phyloP scores from a whole-genome alignment of 805 yeast genomes.

The Saccharomycopsis fibuligera region DNA sequence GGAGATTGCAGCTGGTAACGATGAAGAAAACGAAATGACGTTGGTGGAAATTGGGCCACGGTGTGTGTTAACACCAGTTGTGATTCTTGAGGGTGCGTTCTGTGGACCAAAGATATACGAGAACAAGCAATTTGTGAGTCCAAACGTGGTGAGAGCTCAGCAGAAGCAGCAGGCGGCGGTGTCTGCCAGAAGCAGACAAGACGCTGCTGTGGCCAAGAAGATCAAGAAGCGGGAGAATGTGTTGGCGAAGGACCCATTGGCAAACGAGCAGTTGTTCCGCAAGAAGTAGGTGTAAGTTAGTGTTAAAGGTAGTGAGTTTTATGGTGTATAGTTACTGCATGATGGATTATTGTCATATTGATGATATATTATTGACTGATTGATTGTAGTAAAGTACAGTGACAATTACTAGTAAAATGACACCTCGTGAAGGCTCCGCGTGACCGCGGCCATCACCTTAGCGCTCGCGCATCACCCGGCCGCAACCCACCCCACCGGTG shows the following conservation, averaged over 20 bases:
- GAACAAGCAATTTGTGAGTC: slow-evolving; percentile 93
- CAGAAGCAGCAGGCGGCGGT: slow-evolving; percentile 70
- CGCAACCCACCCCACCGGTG: too few relatives aligned
- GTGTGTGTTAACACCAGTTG: slow-evolving; percentile 84
- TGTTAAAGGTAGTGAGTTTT: too few relatives aligned
- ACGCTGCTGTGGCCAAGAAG: slow-evolving; percentile 72
- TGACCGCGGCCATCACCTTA: too few relatives aligned
- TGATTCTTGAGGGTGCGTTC: slow-evolving; percentile 91
- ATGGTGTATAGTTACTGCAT: too few relatives aligned
- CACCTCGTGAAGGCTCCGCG: too few relatives aligned
- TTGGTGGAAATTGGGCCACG: slow-evolving; percentile 96
- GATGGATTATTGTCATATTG: too few relatives aligned
- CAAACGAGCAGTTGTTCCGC: slow-evolving; percentile 71
- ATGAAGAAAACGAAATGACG: slow-evolving; percentile 42
- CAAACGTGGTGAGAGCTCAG: slow-evolving; percentile 92
- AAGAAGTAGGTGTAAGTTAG: too few relatives aligned
- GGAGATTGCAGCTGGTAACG: slow-evolving; percentile 37
- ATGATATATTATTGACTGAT: too few relatives aligned
- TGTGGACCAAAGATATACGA: slow-evolving; percentile 98
- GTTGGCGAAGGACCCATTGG: slow-evolving; percentile 73
- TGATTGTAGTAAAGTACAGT: too few relatives aligned
- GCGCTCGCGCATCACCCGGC: too few relatives aligned
- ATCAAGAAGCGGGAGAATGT: slow-evolving; percentile 69
- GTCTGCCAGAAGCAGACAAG: slow-evolving; percentile 70
- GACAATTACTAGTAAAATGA: too few relatives aligned